A percentile compares a stretch with the other conserved stretches of the same genome.
phyloP scores from a whole-genome alignment of 768 basidiomycete genomes.

The Russula foetens region DNA sequence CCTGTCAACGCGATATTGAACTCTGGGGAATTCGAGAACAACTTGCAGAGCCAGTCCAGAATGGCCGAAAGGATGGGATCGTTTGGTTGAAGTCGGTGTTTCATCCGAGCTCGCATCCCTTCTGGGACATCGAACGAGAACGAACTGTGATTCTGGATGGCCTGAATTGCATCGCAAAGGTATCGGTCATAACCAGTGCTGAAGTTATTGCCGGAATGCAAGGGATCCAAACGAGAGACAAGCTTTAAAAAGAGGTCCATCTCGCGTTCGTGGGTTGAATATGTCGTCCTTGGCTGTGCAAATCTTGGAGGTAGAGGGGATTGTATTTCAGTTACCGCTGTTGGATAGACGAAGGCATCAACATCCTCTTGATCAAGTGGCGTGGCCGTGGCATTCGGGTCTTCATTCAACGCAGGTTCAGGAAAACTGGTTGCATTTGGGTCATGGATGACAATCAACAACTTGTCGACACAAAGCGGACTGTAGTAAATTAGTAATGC shows the following conservation, averaged over 20 bases:
- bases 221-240: constrained; percentile 70
- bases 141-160: constrained; percentile 57
- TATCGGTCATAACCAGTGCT: constrained; percentile 85
- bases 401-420: constrained; percentile 35
- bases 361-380: constrained; percentile 28
- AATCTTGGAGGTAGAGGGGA: constrained; percentile 27
- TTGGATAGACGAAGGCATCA: constrained; percentile 44
- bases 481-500: constrained; percentile 69
- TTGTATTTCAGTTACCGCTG: constrained; percentile 13
- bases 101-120: constrained; percentile 34
- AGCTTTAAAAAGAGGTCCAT: constrained; percentile 72
- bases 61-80: constrained; percentile 68
- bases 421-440: constrained; percentile 69
- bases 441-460: constrained; percentile 65
- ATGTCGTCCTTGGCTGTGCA: constrained; percentile 61
- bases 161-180: constrained; percentile 61
- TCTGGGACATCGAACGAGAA: constrained; percentile 42
- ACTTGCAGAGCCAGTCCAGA: constrained; percentile 61
- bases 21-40: constrained; percentile 82
- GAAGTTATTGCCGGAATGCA: constrained; percentile 60
- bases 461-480: constrained; percentile 49
- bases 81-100: constrained; percentile 71
- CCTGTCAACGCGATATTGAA: constrained; percentile 86
- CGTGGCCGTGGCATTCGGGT: not conserved
- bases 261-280: constrained; percentile 76